Conservation (phyloP, 169 alveolate genomes). For the Plasmodium blacklocki region DNA sequence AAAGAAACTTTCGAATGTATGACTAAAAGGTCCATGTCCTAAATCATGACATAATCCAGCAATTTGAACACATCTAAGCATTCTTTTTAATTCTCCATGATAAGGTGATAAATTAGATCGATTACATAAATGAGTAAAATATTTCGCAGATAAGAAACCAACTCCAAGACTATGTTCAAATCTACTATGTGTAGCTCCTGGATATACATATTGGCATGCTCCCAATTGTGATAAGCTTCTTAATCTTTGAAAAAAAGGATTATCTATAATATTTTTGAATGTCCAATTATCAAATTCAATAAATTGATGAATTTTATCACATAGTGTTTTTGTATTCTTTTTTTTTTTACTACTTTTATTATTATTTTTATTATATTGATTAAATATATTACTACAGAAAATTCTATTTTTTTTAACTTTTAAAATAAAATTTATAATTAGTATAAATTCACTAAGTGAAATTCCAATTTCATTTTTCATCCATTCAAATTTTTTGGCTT, state of each 20-base stretch:
- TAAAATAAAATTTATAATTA: constrained; percentile 27
- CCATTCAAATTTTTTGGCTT: constrained; percentile 34
- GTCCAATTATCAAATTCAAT: constrained; percentile 82
- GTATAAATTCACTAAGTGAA: constrained; percentile 51
- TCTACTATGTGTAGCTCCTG: constrained; percentile 93
- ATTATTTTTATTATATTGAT: constrained; percentile 11
- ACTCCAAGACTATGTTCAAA: constrained; percentile 94
- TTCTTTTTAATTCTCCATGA: constrained; percentile 64
- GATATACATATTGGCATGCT: constrained; percentile 88
- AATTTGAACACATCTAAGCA: constrained; percentile 84
- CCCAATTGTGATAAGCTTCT: constrained; percentile 90
- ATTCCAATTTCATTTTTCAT: constrained; percentile 56
- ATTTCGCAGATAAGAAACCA: constrained; percentile 86
- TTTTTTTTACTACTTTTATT: constrained; percentile 5
- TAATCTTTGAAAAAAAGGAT: constrained; percentile 90
- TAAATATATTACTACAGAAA: constrained; percentile 62
- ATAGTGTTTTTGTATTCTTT: constrained; percentile 40
- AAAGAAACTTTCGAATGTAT: constrained; percentile 88
- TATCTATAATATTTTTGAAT: constrained; percentile 87
- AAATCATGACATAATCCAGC: constrained; percentile 95
- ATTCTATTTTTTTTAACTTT: constrained; percentile 62
- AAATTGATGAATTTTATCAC: constrained; percentile 78
- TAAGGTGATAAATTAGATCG: constrained; percentile 52
- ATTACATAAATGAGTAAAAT: constrained; percentile 82
- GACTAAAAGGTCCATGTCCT: constrained; percentile 95